These are phyloP conservation scores for Pseudogymnoascus sp. DNA, from an alignment of 2,329 filamentous ascomycete species.

Conservation along the genomic window DNA sequence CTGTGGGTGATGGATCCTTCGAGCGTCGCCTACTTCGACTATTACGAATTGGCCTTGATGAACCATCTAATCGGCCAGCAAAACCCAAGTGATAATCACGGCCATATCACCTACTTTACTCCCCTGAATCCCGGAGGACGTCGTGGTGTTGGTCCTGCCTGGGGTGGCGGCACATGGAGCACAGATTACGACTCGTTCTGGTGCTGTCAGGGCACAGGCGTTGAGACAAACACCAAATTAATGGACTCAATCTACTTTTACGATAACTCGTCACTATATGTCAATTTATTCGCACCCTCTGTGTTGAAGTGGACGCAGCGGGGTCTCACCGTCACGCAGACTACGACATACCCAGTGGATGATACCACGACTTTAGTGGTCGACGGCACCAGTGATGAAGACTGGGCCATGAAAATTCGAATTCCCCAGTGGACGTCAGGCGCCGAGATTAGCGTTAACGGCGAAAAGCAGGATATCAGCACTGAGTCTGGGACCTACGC, in stretches of 20 bases:
- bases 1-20: slow-evolving; percentile 39
- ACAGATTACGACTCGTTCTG: slow-evolving; percentile 47
- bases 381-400: slow-evolving; percentile 23
- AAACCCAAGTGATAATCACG: slow-evolving; percentile 36
- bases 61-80: slow-evolving; percentile 46
- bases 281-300: slow-evolving; percentile 44
- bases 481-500: slow-evolving; percentile 34
- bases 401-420: slow-evolving; percentile 36
- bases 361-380: slow-evolving; percentile 36
- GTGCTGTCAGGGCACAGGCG: slow-evolving; percentile 45
- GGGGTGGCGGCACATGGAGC: slow-evolving; percentile 47
- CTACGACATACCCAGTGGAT: slow-evolving; percentile 35
- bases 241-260: slow-evolving; percentile 46
- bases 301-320: slow-evolving; percentile 37
- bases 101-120: slow-evolving; percentile 47
- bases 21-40: slow-evolving; percentile 42
- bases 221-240: slow-evolving; percentile 47
- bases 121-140: slow-evolving; percentile 40
- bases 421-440: slow-evolving; percentile 39
- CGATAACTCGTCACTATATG: slow-evolving; percentile 35
- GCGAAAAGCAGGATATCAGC: slow-evolving; percentile 25
- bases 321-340: slow-evolving; percentile 35
- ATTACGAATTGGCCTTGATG: slow-evolving; percentile 42
- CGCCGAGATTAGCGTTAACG: slow-evolving; percentile 37
- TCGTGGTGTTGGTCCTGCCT: slow-evolving; percentile 43